Base-by-base conservation (phyloP, 2,329 filamentous ascomycete species). In the Exophiala xenobiotica region DNA sequence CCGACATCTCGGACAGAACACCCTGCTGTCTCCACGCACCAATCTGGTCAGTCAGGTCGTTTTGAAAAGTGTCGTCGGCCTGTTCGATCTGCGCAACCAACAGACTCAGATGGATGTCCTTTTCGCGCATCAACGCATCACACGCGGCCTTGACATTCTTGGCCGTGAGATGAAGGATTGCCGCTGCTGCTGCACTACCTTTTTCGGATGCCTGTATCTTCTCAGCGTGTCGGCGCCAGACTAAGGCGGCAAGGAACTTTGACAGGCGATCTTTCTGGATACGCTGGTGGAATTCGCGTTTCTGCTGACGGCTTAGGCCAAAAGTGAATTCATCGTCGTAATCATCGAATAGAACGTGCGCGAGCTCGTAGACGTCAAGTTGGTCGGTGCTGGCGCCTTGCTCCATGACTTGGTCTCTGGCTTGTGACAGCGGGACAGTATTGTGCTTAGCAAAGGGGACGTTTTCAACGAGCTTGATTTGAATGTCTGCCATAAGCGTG, bases 101-200 rank as follows among this genome's bases (percentile, higher is more conserved):
- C 1, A 88, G 91, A 4, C 88, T 89, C n/a, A 97, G 79, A 45
- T 88, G 87, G 57, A 88, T 87, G 64, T 97, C 83, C 58, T 85
- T 85, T 58, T 84, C 86, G 20, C 86, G 82, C 5, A 92, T 70
- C 4, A 99, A 78, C 51, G 85, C 76, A 59, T 86, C 86, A 70
- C 91, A 96, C 8, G 93, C 93, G 53, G 95, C 88, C 4, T 84
- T 77, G 42, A 96, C 74, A 39, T 88, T 85, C 65, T 95, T 85
- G 6, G 85, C 86, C 14, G 89, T 87, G 6, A 99, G 77, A 57
- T 86, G 82, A 16, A 87, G 81, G 51, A 99, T 77, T 0, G 92
- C 92, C 12, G 51, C 54, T 67, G 89, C 90, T 65, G 96, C 90
- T 65, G 96, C 91, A 40, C 76, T 73, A 91, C 70, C 18, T 78